Evolutionary conservation across 2,329 filamentous ascomycete genomes (phyloP), one percentile per base, ranked within the genome.

Genomic region (Zymoseptoria crescenta): DNA sequence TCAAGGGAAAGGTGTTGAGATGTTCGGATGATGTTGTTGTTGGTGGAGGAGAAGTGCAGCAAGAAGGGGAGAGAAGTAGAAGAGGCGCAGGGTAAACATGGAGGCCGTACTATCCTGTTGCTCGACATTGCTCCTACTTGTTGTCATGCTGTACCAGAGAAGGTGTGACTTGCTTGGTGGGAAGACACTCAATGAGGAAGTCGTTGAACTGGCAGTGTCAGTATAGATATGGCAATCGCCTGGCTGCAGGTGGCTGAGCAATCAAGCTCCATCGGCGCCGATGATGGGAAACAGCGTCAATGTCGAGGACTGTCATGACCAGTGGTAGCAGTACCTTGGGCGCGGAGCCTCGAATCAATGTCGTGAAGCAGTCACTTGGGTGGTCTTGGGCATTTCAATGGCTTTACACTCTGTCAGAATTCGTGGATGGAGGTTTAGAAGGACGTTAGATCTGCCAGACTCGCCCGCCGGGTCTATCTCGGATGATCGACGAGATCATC

Each of bases 41-140:
- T 48, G 49, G 56, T 48, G 49, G 56, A 52, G 27, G 52, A 30
- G 53, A 45, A 52, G 28, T 20, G 24, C 20, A 28, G 27, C 30
- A 16, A 56, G 49, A 58, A 45, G 35, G 8, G 56, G 29, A 52
- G 55, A 57, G 49, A n/a, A 52, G 55, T 10, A 27, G 41, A n/a
- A 29, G 19, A 50, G 29, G 41, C 13, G 35, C 35, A n/a, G 35
- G 13, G 35, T n/a, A 45, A 45, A 45, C 10, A 45, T n/a, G 35
- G 7, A 45, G 35, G 13, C 13, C 35, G 35, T 45, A n/a, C 35
- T 45, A 6, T 45, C 35, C 35, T 45, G 35, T 45, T 45, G 35
- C 35, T 45, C 4, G 35, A 45, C 35, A 45, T 45, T 13, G 35
- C 35, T 45, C 35, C 35, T 45, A 45, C 35, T 45, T 45, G 35